Conservation (phyloP, 169 alveolate species). For the Cryptosporidium tyzzeri region DNA sequence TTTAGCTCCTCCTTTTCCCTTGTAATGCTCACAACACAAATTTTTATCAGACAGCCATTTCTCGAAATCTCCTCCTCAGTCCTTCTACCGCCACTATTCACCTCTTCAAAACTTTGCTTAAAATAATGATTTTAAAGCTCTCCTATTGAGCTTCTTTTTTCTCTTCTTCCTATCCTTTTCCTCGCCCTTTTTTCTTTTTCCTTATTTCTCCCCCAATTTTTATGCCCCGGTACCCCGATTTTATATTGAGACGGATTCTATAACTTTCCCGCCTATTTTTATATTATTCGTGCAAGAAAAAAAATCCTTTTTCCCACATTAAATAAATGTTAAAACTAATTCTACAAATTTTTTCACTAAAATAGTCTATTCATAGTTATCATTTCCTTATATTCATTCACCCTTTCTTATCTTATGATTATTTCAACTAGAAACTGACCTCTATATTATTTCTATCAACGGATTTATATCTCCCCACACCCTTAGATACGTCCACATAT, state of each 20-base stretch:
- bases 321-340: too few species aligned
- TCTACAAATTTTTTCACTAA: too few species aligned
- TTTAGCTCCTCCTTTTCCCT: constrained; percentile 49
- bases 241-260: constrained; percentile 27
- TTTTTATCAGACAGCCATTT: constrained; percentile 8
- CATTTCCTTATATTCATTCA: not conserved
- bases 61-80: constrained; percentile 7
- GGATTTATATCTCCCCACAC: not conserved
- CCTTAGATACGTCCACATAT: not conserved
- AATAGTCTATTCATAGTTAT: too few species aligned
- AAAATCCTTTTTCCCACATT: not conserved
- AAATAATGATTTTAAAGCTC: not conserved
- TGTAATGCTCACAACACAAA: not conserved
- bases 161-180: constrained; percentile 35
- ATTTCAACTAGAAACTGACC: not conserved
- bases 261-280: not conserved
- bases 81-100: constrained; percentile 15
- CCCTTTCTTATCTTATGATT: not conserved
- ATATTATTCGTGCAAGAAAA: not conserved
- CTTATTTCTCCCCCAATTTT: constrained; percentile 17
- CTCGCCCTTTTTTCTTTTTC: constrained; percentile 19
- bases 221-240: constrained; percentile 25
- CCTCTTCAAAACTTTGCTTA: constrained; percentile 11
- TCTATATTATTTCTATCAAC: not conserved
- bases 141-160: not conserved